Conservation (phyloP, 768 basidiomycete genomes). For the Lactarius hatsudake region DNA sequence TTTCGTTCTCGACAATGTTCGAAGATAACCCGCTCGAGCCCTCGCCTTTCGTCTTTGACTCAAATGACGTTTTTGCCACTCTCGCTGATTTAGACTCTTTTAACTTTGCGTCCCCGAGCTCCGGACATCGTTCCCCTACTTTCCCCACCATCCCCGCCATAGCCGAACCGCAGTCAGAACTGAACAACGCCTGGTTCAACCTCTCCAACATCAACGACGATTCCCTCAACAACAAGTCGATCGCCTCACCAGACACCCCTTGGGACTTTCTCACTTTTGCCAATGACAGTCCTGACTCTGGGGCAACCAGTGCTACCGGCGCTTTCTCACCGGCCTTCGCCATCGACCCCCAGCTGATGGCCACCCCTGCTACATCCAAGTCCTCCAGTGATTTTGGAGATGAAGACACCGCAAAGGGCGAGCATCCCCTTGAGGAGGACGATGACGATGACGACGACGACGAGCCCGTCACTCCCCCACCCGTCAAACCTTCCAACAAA, state of each 20-base stretch:
- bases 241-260: constrained; percentile 31
- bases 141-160: constrained; percentile 2
- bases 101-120: constrained; percentile 1
- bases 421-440: constrained; percentile 36
- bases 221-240: constrained; percentile 30
- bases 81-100: constrained; percentile 12
- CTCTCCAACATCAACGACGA: constrained; percentile 34
- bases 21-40: constrained; percentile 24
- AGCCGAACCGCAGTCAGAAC: constrained; percentile 17
- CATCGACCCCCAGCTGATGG: constrained; percentile 79
- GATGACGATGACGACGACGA: constrained; percentile 36
- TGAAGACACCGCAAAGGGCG: constrained; percentile 36
- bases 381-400: constrained; percentile 42
- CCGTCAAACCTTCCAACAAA: constrained; percentile 39
- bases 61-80: constrained; percentile 9
- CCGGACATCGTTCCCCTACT: constrained; percentile 7
- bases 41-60: constrained; percentile 20
- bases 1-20: constrained; percentile 10
- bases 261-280: constrained; percentile 43
- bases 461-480: constrained; percentile 30
- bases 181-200: constrained; percentile 27
- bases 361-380: constrained; percentile 52
- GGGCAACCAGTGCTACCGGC: constrained; percentile 18
- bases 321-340: constrained; percentile 38
- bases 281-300: constrained; percentile 33